Conservation (phyloP, 2,329 filamentous ascomycete genomes). For the Fusarium floridanum region DNA sequence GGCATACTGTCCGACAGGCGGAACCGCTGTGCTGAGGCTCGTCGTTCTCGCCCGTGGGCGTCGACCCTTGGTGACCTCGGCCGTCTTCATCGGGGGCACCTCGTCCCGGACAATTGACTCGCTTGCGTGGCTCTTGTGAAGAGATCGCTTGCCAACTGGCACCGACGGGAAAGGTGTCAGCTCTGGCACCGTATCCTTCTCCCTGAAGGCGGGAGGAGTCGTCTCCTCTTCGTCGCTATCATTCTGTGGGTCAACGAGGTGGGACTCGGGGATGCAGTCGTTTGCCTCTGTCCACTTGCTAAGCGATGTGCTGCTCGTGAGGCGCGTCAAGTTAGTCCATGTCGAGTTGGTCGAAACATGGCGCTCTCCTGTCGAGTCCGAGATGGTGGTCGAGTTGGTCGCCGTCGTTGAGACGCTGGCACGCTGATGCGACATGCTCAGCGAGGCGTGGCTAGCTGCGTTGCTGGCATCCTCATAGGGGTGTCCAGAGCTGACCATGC, state of each 20-base stretch:
- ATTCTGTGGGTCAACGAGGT: conserved; percentile 38
- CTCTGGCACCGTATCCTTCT: conserved; percentile 53
- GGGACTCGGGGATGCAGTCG: conserved; percentile 49
- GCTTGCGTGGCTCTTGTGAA: conserved; percentile 55
- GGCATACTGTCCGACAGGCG: conserved; percentile 62
- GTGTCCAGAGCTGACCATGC: conserved; percentile 30
- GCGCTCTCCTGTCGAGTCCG: conserved; percentile 62
- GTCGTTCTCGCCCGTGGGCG: conserved; percentile 61
- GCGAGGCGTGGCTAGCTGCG: conserved; percentile 32
- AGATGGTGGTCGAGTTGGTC: conserved; percentile 61
- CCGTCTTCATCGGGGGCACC: conserved; percentile 45
- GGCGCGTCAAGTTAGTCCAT: conserved; percentile 66
- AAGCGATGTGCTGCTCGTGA: conserved; percentile 66
- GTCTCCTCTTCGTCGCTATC: conserved; percentile 44
- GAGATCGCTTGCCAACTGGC: conserved; percentile 38
- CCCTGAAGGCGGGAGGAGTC: conserved; percentile 42
- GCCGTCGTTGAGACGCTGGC: conserved; percentile 68
- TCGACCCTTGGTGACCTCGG: conserved; percentile 48
- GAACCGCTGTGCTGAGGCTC: conserved; percentile 57
- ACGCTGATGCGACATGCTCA: conserved; percentile 55
- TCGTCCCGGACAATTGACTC: conserved; percentile 53
- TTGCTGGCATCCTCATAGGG: conserved; percentile 40
- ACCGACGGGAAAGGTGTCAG: conserved; percentile 48
- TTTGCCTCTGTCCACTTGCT: conserved; percentile 53
- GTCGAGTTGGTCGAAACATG: conserved; percentile 67